A percentile compares a stretch with the other conserved stretches of the same genome.
Conservation (phyloP, 805 yeast species). For the Lipomyces chichibuensis region DNA sequence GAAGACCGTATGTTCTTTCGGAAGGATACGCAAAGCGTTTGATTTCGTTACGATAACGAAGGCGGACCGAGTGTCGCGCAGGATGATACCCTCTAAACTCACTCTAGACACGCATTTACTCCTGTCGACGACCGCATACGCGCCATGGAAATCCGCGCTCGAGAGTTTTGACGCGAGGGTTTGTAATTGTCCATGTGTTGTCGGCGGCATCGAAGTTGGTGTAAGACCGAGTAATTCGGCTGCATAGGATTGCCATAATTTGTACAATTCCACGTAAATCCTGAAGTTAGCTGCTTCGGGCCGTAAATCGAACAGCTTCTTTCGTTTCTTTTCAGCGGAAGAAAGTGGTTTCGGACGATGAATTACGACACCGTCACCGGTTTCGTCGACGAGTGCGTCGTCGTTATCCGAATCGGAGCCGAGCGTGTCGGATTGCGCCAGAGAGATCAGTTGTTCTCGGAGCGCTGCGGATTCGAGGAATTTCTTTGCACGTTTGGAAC, state of each 20-base stretch:
- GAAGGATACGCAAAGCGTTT: conserved; percentile 19
- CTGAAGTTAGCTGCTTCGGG: conserved; percentile 13
- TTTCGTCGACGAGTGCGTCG: neutral
- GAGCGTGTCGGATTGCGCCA: neutral
- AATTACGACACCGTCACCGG: neutral
- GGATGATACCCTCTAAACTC: conserved; percentile 22
- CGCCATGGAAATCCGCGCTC: conserved; percentile 33
- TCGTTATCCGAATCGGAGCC: neutral
- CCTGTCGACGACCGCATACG: conserved; percentile 19
- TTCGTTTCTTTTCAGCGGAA: conserved; percentile 20
- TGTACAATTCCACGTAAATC: conserved; percentile 17
- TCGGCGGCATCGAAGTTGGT: neutral
- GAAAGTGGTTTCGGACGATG: conserved; percentile 30
- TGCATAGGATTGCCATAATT: conserved; percentile 30
- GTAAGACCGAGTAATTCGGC: conserved; percentile 17
- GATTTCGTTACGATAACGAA: conserved; percentile 18
- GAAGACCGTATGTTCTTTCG: conserved; percentile 30
- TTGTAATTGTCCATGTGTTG: conserved; percentile 13
- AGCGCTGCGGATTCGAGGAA: neutral
- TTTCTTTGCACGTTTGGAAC: conserved; percentile 1
- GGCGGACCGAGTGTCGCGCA: conserved; percentile 23
- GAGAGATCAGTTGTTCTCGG: conserved; percentile 2
- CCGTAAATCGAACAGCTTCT: conserved; percentile 12
- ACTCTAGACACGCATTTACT: conserved; percentile 26
- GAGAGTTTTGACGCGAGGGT: conserved; percentile 22